Evolutionary conservation across 192 early-diverging fungal genomes (phyloP).

Genomic region (Coemansia sp.): DNA sequence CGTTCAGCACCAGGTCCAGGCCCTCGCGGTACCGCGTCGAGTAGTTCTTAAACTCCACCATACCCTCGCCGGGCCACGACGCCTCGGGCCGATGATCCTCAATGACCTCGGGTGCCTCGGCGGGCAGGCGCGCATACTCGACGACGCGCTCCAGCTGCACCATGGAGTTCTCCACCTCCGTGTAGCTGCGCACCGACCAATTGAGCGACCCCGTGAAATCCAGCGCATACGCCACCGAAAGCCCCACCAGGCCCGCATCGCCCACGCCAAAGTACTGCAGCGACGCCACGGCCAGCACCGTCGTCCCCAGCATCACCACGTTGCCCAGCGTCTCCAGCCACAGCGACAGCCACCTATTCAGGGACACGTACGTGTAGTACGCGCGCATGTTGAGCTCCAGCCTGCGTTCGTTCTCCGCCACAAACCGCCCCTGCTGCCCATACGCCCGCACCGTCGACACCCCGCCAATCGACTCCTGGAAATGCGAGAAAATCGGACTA

Average conservation of each 20-base stretch:
- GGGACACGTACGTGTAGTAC: conserved; percentile 71
- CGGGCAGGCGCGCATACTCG: conserved; percentile 40
- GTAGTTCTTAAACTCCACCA: conserved; percentile 55
- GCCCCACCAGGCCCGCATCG: conserved; percentile 70
- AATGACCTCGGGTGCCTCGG: conserved; percentile 43
- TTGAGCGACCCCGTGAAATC: conserved; percentile 76
- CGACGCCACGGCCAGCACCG: conserved; percentile 67
- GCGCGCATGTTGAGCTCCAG: conserved; percentile 78
- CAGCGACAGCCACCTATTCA: conserved; percentile 76
- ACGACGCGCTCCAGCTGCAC: conserved; percentile 63
- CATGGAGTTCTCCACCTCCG: conserved; percentile 69
- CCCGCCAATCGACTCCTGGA: conserved; percentile 80
- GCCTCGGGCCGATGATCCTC: conserved; percentile 24
- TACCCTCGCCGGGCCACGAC: conserved; percentile 58
- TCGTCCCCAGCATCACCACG: conserved; percentile 72
- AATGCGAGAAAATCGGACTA: conserved; percentile 80
- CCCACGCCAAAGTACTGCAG: conserved; percentile 53
- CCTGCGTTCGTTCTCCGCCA: conserved; percentile 61
- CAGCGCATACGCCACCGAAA: conserved; percentile 80
- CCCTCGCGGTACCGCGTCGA: conserved; percentile 59
- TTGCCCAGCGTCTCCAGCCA: conserved; percentile 82
- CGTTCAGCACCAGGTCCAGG: conserved; percentile 52
- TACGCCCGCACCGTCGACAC: conserved; percentile 88
- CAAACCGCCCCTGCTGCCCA: conserved; percentile 76
- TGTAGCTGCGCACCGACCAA: conserved; percentile 77